Percentiles rank a stretch among this genome's conserved stretches.
phyloP scores from a whole-genome alignment of 164 flowering plant genomes.

The Umbellularia californica region DNA sequence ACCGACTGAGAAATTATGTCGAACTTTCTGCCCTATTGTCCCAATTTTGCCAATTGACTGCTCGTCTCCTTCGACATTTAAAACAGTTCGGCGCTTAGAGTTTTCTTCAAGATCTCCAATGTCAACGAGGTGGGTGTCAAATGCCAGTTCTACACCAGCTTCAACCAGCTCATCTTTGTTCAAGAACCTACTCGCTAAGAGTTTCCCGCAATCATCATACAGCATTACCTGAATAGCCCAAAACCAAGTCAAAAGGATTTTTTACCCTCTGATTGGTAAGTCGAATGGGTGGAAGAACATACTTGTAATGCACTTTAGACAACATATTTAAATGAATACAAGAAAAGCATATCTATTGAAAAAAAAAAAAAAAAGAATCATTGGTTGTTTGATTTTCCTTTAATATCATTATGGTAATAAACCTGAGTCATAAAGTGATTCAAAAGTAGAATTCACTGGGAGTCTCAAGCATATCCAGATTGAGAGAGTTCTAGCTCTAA shows the following conservation, averaged over 20 bases:
- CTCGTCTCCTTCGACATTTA: constrained; percentile 17
- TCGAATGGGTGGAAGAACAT: background rate
- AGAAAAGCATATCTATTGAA: background rate
- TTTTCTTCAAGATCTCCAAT: constrained; percentile 52
- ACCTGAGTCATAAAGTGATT: background rate
- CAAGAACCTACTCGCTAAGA: constrained; percentile 53
- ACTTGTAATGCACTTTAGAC: background rate
- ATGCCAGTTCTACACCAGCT: constrained; percentile 52
- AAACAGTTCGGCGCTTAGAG: constrained; percentile 17
- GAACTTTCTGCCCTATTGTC: constrained; percentile 16
- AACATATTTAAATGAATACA: background rate
- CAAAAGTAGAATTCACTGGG: background rate
- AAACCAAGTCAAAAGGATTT: background rate
- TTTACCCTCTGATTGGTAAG: no score
- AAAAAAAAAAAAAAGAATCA: no score
- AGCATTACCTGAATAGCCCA: constrained; percentile 48
- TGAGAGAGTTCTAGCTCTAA: background rate
- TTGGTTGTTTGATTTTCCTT: background rate
- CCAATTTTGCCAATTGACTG: constrained; percentile 12
- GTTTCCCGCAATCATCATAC: constrained; percentile 62
- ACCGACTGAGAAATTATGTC: constrained; percentile 23
- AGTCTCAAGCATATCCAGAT: background rate
- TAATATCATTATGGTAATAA: background rate
- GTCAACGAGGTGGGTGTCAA: constrained; percentile 57
- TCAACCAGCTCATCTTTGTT: constrained; percentile 54